Conservation (phyloP, 371 early-diverging fungal genomes). For the Mortierella sp. region DNA sequence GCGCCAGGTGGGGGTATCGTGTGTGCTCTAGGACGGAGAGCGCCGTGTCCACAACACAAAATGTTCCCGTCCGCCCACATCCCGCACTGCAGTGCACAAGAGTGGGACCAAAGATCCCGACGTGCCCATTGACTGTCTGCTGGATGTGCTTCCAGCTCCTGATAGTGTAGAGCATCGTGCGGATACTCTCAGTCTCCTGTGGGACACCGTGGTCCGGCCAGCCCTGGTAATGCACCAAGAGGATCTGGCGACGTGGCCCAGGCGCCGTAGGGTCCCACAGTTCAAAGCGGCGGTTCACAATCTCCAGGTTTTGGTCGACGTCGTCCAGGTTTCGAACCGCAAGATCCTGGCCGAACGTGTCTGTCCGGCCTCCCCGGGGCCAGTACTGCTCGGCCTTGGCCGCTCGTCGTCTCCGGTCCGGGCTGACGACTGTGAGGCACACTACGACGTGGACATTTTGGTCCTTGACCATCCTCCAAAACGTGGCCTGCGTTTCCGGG, state of each 20-base stretch:
- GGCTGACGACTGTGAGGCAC: slow-evolving; percentile 86
- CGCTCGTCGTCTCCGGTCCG: slow-evolving; percentile 64
- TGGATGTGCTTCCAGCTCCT: slow-evolving; percentile 26
- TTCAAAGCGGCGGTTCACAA: slow-evolving; percentile 35
- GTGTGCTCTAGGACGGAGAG: slow-evolving; percentile 48
- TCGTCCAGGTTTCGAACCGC: slow-evolving; percentile 25
- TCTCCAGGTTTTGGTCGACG: slow-evolving; percentile 6
- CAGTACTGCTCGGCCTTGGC: slow-evolving; percentile 85
- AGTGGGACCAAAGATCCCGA: slow-evolving; percentile 61
- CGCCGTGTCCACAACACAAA: slow-evolving; percentile 81
- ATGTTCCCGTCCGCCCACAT: slow-evolving; percentile 97
- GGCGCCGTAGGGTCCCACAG: slow-evolving; percentile 26
- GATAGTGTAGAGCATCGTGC: slow-evolving; percentile 58
- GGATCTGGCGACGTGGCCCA: slow-evolving; percentile 5
- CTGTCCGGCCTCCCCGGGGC: slow-evolving; percentile 63
- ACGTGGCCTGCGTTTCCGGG: slow-evolving; percentile 80
- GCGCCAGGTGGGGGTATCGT: slow-evolving; percentile 34
- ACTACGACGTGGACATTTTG: slow-evolving; percentile 81
- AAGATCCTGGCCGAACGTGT: slow-evolving; percentile 23
- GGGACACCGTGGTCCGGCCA: slow-evolving; percentile 95
- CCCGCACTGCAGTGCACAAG: slow-evolving; percentile 94
- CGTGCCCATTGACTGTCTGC: slow-evolving; percentile 10
- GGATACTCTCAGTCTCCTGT: slow-evolving; percentile 58
- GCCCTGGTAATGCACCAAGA: slow-evolving; percentile 77
- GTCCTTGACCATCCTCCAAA: slow-evolving; percentile 94